These are phyloP conservation scores for Phoenix dactylifera DNA, from an alignment of 176 grass and related monocot species.

Conservation along the genomic window DNA sequence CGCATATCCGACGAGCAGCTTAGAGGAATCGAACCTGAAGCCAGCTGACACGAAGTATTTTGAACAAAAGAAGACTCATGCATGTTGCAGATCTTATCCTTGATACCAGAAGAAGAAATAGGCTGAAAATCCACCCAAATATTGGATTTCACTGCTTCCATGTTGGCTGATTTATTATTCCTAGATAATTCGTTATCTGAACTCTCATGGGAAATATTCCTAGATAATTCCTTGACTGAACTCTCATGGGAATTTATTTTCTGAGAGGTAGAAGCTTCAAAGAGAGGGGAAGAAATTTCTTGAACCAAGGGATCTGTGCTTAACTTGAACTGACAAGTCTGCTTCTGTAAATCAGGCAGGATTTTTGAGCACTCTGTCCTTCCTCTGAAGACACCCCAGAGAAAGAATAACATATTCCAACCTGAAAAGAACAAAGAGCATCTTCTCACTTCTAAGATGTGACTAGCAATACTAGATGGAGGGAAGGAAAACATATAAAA, in stretches of 20 bases:
- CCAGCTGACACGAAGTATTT: not conserved
- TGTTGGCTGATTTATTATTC: slow-evolving; percentile 17
- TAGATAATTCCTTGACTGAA: not conserved
- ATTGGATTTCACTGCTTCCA: slow-evolving; percentile 23
- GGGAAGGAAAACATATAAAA: too few relatives aligned
- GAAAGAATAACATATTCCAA: slow-evolving; percentile 93
- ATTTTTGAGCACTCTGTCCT: slow-evolving; percentile 19
- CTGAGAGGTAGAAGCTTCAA: slow-evolving; percentile 11
- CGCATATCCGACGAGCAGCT: not conserved
- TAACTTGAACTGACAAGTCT: slow-evolving; percentile 19
- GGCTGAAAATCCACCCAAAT: slow-evolving; percentile 19
- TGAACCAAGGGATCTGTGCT: slow-evolving; percentile 9
- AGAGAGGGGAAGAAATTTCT: slow-evolving; percentile 20
- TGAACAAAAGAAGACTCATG: not conserved
- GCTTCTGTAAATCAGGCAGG: slow-evolving; percentile 23
- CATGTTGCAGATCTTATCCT: not conserved
- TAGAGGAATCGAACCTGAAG: not conserved
- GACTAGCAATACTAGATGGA: not conserved
- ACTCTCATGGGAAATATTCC: slow-evolving; percentile 20
- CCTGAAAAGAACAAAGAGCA: slow-evolving; percentile 45
- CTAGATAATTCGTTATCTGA: slow-evolving; percentile 40
- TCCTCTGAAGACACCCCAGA: slow-evolving; percentile 85
- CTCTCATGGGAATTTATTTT: slow-evolving; percentile 18
- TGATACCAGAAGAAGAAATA: slow-evolving; percentile 18
- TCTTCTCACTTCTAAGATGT: slow-evolving; percentile 2